A percentile compares a stretch with the other conserved stretches of the same genome.
Evolutionary conservation across 2,329 filamentous ascomycete genomes (phyloP).

Genomic region (Fusarium vanettenii): DNA sequence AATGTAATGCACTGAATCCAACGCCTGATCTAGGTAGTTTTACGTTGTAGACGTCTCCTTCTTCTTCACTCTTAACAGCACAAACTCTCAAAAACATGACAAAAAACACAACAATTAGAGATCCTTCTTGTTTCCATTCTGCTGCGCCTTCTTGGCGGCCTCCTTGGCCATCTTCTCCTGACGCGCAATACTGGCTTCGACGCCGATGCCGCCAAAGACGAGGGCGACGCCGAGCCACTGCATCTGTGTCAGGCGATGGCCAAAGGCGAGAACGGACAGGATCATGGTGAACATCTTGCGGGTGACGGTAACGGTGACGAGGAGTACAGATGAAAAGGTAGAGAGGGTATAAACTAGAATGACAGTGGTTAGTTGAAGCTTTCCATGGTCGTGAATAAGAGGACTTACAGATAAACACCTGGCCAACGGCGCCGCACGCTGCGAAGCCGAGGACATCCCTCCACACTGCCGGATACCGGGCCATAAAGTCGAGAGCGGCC

Average conservation of each 20-base stretch:
- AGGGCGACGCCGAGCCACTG: slow-evolving; percentile 94
- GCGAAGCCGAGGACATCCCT: slow-evolving; percentile 92
- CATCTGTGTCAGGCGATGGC: slow-evolving; percentile 85
- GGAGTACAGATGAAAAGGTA: slow-evolving; percentile 88
- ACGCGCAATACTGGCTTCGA: slow-evolving; percentile 84
- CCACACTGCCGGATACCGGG: slow-evolving; percentile 82
- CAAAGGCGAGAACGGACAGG: slow-evolving; percentile 93
- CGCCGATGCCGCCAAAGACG: slow-evolving; percentile 95
- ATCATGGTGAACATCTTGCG: slow-evolving; percentile 99
- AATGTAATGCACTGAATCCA: background rate
- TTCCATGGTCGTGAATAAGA: background rate
- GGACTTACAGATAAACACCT: slow-evolving; percentile 89
- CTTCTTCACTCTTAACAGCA: background rate
- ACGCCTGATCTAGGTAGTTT: background rate
- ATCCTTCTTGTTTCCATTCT: slow-evolving; percentile 51
- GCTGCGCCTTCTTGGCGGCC: slow-evolving; percentile 62
- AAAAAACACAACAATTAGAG: slow-evolving; percentile 22
- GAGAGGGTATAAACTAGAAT: slow-evolving; percentile 84
- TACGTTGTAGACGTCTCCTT: background rate
- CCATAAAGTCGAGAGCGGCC: slow-evolving; percentile 84
- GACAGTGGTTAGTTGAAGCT: slow-evolving; percentile 25
- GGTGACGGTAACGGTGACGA: slow-evolving; percentile 97
- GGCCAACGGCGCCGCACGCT: slow-evolving; percentile 89
- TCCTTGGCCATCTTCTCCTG: slow-evolving; percentile 87
- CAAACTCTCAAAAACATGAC: background rate